phyloP scores from a whole-genome alignment of 78 protist genomes.

The Diacronema lutheri region DNA sequence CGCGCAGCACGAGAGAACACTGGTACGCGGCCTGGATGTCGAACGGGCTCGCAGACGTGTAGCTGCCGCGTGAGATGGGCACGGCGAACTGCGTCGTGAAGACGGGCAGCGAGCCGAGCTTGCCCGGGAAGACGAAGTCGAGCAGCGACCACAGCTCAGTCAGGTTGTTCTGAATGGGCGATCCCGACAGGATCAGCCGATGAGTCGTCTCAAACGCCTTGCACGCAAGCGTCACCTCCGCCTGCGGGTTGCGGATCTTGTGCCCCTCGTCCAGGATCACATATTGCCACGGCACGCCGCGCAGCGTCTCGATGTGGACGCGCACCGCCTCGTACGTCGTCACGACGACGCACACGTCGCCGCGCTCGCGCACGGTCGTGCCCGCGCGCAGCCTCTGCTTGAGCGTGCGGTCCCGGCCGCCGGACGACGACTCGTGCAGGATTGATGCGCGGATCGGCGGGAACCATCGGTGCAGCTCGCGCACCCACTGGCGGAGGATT shows the following conservation, averaged over 20 bases:
- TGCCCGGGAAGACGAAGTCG: conserved; percentile 96
- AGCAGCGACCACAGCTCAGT: conserved; percentile 97
- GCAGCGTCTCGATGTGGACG: conserved; percentile 27
- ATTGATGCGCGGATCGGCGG: background rate
- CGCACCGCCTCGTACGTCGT: conserved; percentile 84
- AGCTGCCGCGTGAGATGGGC: conserved; percentile 86
- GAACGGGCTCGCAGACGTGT: conserved; percentile 59
- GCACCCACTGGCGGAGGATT: conserved; percentile 78
- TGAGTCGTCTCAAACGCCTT: conserved; percentile 82
- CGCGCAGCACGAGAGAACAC: conserved; percentile 81
- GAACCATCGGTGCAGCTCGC: conserved; percentile 82
- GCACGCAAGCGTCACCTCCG: conserved; percentile 77
- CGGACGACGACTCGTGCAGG: background rate
- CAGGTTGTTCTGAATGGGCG: conserved; percentile 96
- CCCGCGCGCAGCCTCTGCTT: background rate
- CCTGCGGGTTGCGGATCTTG: conserved; percentile 92
- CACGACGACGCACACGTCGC: conserved; percentile 56
- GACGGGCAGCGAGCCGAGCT: conserved; percentile 70
- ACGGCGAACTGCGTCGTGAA: conserved; percentile 70
- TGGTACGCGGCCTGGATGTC: conserved; percentile 73
- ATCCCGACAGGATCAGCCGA: conserved; percentile 87
- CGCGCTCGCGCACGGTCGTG: background rate
- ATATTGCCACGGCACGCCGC: conserved; percentile 63
- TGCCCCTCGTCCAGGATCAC: conserved; percentile 97
- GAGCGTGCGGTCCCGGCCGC: background rate